phyloP scores from a whole-genome alignment of 257 asterid species.

The Cordia subcordata region DNA sequence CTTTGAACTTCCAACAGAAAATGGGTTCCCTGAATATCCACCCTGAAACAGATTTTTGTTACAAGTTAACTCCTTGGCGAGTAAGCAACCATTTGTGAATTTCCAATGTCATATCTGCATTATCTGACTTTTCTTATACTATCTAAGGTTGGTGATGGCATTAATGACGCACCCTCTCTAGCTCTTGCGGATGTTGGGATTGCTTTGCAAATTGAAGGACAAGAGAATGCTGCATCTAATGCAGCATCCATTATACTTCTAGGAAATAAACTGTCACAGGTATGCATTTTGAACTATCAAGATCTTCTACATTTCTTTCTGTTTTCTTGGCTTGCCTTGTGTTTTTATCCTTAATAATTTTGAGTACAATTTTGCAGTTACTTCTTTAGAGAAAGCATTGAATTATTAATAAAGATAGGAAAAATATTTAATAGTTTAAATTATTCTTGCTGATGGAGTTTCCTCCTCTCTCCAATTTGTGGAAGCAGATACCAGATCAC shows the following conservation, averaged over 20 bases:
- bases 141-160: slow-evolving; percentile 96
- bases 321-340: background rate
- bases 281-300: slow-evolving; percentile 9
- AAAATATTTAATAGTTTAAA: too few relatives aligned
- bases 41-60: background rate
- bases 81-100: slow-evolving; percentile 1
- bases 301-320: background rate
- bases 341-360: background rate
- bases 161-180: slow-evolving; percentile 95
- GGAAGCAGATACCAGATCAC: too few relatives aligned
- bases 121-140: slow-evolving; percentile 10
- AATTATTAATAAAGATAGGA: too few relatives aligned
- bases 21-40: background rate
- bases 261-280: slow-evolving; percentile 92
- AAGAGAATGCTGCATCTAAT: slow-evolving; percentile 97
- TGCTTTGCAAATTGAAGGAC: slow-evolving; percentile 88
- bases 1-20: background rate
- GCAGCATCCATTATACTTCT: slow-evolving; percentile 93
- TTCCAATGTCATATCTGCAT: background rate
- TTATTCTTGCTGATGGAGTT: too few relatives aligned
- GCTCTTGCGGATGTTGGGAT: slow-evolving; percentile 98
- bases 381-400: too few relatives aligned
- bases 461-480: too few relatives aligned
- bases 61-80: too few relatives aligned
- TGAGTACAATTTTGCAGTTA: too few relatives aligned